These are phyloP conservation scores for Colletotrichum zoysiae DNA, from an alignment of 2,329 filamentous ascomycete genomes.

Conservation along the genomic window DNA sequence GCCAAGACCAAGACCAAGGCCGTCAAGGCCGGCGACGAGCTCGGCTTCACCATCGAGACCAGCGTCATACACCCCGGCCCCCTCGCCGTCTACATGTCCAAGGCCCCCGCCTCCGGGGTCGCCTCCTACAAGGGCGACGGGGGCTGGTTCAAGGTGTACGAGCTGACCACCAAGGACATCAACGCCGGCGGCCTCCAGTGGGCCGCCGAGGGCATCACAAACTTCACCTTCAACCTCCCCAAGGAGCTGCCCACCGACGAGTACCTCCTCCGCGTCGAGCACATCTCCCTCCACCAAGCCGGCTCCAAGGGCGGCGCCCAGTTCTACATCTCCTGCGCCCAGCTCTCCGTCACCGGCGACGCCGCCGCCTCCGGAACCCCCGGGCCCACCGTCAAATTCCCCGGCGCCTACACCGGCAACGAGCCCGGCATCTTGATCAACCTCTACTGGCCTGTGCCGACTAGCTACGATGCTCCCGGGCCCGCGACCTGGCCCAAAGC, in stretches of 20 bases:
- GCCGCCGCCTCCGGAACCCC: constrained; percentile 50
- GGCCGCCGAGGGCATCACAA: constrained; percentile 49
- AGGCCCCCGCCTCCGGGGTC: constrained; percentile 48
- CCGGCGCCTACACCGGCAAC: constrained; percentile 50
- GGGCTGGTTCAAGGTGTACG: constrained; percentile 55
- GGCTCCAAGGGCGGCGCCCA: constrained; percentile 50
- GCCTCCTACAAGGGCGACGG: constrained; percentile 50
- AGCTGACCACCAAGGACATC: constrained; percentile 49
- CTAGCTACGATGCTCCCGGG: constrained; percentile 50
- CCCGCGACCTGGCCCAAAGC: constrained; percentile 51
- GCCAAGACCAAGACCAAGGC: constrained; percentile 53
- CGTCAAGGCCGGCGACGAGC: constrained; percentile 54
- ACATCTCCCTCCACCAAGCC: constrained; percentile 52
- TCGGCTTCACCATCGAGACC: constrained; percentile 56
- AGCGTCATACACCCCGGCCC: constrained; percentile 55
- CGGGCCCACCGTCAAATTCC: constrained; percentile 48
- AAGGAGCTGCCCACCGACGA: constrained; percentile 52
- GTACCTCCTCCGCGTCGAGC: constrained; percentile 54
- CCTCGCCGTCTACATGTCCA: constrained; percentile 53
- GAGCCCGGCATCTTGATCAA: constrained; percentile 52
- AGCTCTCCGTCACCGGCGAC: constrained; percentile 51
- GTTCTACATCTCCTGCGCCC: constrained; percentile 54
- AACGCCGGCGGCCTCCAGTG: constrained; percentile 49
- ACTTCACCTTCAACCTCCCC: constrained; percentile 57
- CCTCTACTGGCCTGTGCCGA: constrained; percentile 53